phyloP scores from a whole-genome alignment of 2,329 filamentous ascomycete genomes.

The Lomentospora prolificans region DNA sequence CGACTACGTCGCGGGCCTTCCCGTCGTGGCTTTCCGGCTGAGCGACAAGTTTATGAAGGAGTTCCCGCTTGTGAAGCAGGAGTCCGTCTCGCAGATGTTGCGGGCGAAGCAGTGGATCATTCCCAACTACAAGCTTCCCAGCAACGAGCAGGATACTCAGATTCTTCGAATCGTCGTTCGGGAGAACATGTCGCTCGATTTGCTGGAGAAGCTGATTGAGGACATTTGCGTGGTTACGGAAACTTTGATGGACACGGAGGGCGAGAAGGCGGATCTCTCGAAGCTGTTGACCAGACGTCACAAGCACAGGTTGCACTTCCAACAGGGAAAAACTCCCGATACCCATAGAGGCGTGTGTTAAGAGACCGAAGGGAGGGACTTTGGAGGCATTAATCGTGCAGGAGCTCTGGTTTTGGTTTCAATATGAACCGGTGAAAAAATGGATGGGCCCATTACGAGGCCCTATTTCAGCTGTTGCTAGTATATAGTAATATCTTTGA shows the following conservation, averaged over 20 bases:
- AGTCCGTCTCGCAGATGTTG: slow-evolving; percentile 50
- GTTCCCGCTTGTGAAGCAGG: slow-evolving; percentile 55
- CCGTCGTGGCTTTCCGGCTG: slow-evolving; percentile 59
- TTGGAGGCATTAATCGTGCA: not conserved
- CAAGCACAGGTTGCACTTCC: not conserved
- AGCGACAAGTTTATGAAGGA: slow-evolving; percentile 50
- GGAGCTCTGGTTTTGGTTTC: not conserved
- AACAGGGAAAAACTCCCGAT: not conserved
- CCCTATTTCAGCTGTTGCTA: too few species aligned
- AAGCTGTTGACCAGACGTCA: not conserved
- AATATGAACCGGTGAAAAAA: too few species aligned
- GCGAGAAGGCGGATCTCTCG: not conserved
- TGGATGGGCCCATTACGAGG: too few species aligned
- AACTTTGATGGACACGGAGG: slow-evolving; percentile 33
- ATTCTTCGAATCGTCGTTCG: slow-evolving; percentile 59
- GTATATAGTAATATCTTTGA: too few species aligned
- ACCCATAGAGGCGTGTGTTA: slow-evolving; percentile 8
- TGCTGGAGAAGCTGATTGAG: slow-evolving; percentile 51
- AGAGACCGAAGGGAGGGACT: not conserved
- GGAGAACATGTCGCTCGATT: slow-evolving; percentile 58
- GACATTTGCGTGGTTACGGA: slow-evolving; percentile 54
- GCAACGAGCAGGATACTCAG: slow-evolving; percentile 49
- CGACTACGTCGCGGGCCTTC: slow-evolving; percentile 54
- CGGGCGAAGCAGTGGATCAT: slow-evolving; percentile 62
- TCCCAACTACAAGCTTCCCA: slow-evolving; percentile 59